Percentiles rank a stretch among this genome's conserved stretches.
These are phyloP conservation scores for Xylaria bambusicola DNA, from an alignment of 495 filamentous ascomycete species.

Conservation along the genomic window DNA sequence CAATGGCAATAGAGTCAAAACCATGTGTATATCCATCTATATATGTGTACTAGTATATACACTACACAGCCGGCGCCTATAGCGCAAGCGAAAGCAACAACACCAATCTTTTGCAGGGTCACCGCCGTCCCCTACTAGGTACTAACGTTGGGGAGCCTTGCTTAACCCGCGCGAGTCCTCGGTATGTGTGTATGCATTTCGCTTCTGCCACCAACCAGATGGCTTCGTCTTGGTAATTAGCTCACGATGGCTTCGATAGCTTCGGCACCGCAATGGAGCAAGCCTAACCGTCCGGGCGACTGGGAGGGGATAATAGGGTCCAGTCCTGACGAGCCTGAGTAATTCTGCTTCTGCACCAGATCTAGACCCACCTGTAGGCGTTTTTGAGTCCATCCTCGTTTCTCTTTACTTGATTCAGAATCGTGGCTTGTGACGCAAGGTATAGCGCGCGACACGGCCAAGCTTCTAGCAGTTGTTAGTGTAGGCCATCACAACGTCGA, in stretches of 20 bases:
- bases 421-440: conserved; percentile 19
- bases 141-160: not conserved
- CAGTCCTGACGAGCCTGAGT: conserved; percentile 8
- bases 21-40: no score
- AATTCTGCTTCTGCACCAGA: conserved; percentile 3
- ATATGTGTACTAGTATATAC: no score
- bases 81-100: not conserved
- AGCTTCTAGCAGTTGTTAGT: not conserved
- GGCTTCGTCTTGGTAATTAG: conserved; percentile 12
- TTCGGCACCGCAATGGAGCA: conserved; percentile 15
- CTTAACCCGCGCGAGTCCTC: not conserved
- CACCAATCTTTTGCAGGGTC: conserved; percentile 1
- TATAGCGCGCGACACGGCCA: conserved; percentile 18
- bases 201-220: conserved; percentile 7
- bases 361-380: conserved; percentile 36
- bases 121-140: not conserved
- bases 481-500: not conserved
- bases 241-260: conserved; percentile 19
- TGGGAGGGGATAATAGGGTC: not conserved
- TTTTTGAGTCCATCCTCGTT: conserved; percentile 33
- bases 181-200: not conserved
- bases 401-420: conserved; percentile 37
- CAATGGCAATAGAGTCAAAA: not conserved
- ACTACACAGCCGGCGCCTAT: not conserved
- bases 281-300: conserved; percentile 8